A percentile compares a stretch with the other conserved stretches of the same genome.
Evolutionary conservation across 257 asterid genomes (phyloP).

Genomic region (Plantago ovata): DNA sequence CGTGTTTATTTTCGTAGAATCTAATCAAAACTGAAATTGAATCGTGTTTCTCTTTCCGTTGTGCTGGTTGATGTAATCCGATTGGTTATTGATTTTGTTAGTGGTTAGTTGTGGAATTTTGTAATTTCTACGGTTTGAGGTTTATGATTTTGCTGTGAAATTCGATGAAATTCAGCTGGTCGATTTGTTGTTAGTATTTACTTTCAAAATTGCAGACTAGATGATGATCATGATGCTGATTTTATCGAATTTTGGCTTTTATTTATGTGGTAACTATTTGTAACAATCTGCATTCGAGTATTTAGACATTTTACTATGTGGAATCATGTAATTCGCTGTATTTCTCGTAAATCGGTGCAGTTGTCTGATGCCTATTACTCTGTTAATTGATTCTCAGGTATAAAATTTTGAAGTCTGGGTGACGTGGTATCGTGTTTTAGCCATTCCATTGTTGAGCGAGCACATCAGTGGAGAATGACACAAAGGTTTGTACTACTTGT

Average conservation of each 20-base stretch:
- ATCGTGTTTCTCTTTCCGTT: not conserved
- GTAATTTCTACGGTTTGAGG: not conserved
- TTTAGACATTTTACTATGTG: not conserved
- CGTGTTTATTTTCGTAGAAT: not conserved
- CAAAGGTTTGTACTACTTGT: constrained; percentile 45
- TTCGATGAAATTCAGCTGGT: not conserved
- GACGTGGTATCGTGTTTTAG: not conserved
- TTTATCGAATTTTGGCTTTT: not conserved
- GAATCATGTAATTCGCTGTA: not conserved
- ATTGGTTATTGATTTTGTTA: not conserved
- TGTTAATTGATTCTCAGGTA: constrained; percentile 18
- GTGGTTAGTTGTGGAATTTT: not conserved
- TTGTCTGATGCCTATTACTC: constrained; percentile 17
- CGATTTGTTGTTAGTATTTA: not conserved
- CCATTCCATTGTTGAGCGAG: constrained; percentile 23
- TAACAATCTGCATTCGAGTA: not conserved
- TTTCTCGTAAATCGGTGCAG: constrained; percentile 7
- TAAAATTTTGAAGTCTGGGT: constrained; percentile 3
- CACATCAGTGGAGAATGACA: constrained; percentile 65
- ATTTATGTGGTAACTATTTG: too few relatives aligned
- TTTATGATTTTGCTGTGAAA: not conserved
- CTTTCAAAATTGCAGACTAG: not conserved
- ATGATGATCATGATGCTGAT: constrained; percentile 3
- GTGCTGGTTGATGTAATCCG: not conserved
- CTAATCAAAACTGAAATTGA: not conserved